Evolutionary conservation across 352 stramenopile genomes (phyloP), one percentile per base, ranked within the genome.

Genomic region (Blastocystis sp.): DNA sequence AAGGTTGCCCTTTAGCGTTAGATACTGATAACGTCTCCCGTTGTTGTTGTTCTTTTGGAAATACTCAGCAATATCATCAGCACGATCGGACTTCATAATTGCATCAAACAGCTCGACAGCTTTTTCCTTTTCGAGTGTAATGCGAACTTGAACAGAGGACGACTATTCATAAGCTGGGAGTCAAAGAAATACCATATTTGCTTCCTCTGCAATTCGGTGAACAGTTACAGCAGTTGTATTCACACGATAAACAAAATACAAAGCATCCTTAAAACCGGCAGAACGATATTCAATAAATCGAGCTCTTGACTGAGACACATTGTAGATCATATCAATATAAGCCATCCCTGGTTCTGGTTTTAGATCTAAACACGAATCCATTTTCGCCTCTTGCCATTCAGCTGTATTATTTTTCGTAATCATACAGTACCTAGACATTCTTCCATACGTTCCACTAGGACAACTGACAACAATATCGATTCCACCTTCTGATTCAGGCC

Each of bases 381-480:
- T 54, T 37, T 58, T 56, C 19, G 70, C 48, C 9, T 81, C 40
- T n/a, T 81, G 48, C 70, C 70, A 81, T 64, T 81, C 33, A 27
- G 22, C 48, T 19, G 48, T 35, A 24, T 54, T 81, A 24, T 62
- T 22, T 7, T 51, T 66, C 24, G 62, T 44, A 15, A 30, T 35
- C 37, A 40, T 51, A 35, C 70, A 81, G n/a, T 57, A 57, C 1
- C 70, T 17, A 17, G 70, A 66, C 70, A 81, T 81, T n/a, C 42
- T 81, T 35, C 70, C 70, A 22, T 75, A 75, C 17, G 37, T 35
- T 35, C 62, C 62, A 35, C 5, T n/a, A 75, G 62, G 62, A 75
- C 62, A 75, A 40, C 42, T 44, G 22, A 75, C 62, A 75, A 44
- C 62, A 35, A 75, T 44, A 17, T 75, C 62, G 1, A 75, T 40